These are phyloP conservation scores for Magnaporthiopsis rhizophila DNA, from an alignment of 2,329 filamentous ascomycete species.

Conservation along the genomic window DNA sequence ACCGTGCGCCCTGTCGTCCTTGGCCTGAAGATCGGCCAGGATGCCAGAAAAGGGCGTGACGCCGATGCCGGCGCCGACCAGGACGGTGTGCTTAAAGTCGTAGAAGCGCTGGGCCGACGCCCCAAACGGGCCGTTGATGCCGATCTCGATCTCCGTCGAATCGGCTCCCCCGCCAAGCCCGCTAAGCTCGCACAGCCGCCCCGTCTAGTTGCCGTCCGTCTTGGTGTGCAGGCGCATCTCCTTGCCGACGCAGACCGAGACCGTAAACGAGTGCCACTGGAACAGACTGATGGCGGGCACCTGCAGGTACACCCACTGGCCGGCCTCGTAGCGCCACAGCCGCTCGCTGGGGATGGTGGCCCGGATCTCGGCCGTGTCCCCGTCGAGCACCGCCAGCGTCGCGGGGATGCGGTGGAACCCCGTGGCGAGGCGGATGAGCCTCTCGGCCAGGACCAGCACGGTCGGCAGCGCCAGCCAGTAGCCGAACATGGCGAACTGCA, in stretches of 20 bases:
- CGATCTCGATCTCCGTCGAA: slow-evolving; percentile 35
- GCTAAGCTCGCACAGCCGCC: slow-evolving; percentile 33
- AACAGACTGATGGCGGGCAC: slow-evolving; percentile 43
- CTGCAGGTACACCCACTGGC: slow-evolving; percentile 49
- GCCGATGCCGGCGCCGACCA: slow-evolving; percentile 77
- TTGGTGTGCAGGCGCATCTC: slow-evolving; percentile 50
- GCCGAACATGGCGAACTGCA: slow-evolving; percentile 49
- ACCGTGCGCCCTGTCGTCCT: slow-evolving; percentile 29
- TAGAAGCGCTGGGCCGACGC: slow-evolving; percentile 83
- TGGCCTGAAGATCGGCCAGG: slow-evolving; percentile 43
- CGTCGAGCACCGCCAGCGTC: slow-evolving; percentile 39
- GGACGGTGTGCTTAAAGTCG: slow-evolving; percentile 72
- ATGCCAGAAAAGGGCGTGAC: slow-evolving; percentile 84
- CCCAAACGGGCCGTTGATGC: slow-evolving; percentile 70
- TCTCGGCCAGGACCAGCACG: slow-evolving; percentile 40
- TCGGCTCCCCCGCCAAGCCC: too few relatives aligned
- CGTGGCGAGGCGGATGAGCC: slow-evolving; percentile 33
- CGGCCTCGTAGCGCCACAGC: slow-evolving; percentile 46
- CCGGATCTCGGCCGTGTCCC: slow-evolving; percentile 42
- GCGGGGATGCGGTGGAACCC: slow-evolving; percentile 42
- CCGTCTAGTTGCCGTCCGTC: slow-evolving; percentile 49
- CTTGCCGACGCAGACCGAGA: slow-evolving; percentile 44
- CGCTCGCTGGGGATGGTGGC: slow-evolving; percentile 38
- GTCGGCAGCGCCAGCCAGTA: slow-evolving; percentile 48
- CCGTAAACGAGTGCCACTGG: slow-evolving; percentile 54